phyloP scores from a whole-genome alignment of 2,329 filamentous ascomycete species.

The Pyrenochaeta sp. region DNA sequence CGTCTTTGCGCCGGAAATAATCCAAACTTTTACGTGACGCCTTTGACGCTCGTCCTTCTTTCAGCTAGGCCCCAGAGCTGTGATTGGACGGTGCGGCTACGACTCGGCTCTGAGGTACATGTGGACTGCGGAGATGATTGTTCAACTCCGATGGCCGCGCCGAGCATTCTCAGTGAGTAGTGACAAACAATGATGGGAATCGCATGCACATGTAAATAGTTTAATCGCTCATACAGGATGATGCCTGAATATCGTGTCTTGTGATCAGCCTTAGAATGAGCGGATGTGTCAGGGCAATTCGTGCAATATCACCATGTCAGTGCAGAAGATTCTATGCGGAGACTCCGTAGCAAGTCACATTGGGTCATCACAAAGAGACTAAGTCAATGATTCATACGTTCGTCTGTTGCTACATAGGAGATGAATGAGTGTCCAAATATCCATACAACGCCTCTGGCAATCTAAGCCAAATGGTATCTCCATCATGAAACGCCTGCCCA shows the following conservation, averaged over 20 bases:
- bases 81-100: background rate
- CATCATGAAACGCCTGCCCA: slow-evolving; percentile 12
- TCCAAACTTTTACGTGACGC: slow-evolving; percentile 21
- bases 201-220: too few relatives aligned
- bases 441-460: slow-evolving; percentile 27
- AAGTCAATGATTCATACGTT: slow-evolving; percentile 1
- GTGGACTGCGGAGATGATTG: background rate
- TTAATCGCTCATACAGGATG: too few relatives aligned
- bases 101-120: background rate
- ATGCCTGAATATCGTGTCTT: too few relatives aligned
- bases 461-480: slow-evolving; percentile 42
- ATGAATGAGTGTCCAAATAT: slow-evolving; percentile 16
- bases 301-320: too few relatives aligned
- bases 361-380: too few relatives aligned
- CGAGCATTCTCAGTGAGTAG: background rate
- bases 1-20: slow-evolving; percentile 23
- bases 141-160: background rate
- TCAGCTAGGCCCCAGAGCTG: background rate
- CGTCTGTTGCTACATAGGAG: slow-evolving; percentile 29
- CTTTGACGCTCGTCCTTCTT: background rate
- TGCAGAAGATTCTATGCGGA: too few relatives aligned
- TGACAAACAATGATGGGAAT: background rate
- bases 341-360: too few relatives aligned
- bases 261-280: too few relatives aligned
- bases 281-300: too few relatives aligned